Percentiles rank a stretch among this genome's conserved stretches.
Conservation (phyloP, 805 yeast genomes). For the Priceomyces fermenticarens region DNA sequence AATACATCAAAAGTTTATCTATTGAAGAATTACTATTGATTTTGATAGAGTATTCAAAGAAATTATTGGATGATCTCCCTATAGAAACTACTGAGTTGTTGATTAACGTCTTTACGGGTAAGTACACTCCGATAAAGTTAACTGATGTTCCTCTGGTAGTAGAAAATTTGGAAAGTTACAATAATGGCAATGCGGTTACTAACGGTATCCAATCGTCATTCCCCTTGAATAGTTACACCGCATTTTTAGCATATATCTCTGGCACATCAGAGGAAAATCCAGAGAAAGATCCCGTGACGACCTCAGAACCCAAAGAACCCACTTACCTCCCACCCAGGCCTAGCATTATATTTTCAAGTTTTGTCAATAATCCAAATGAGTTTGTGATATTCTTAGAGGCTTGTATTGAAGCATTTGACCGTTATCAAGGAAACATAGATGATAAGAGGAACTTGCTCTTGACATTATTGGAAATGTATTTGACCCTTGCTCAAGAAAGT, state of each 20-base stretch:
- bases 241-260: conserved; percentile 28
- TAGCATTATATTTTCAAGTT: conserved; percentile 78
- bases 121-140: conserved; percentile 48
- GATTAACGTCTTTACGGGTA: conserved; percentile 87
- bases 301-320: conserved; percentile 32
- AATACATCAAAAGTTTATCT: conserved; percentile 62
- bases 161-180: conserved; percentile 7
- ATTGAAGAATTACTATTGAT: conserved; percentile 77
- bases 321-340: conserved; percentile 93
- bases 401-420: conserved; percentile 73
- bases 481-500: conserved; percentile 49
- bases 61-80: conserved; percentile 64
- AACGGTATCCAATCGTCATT: conserved; percentile 12
- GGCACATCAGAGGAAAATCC: conserved; percentile 15
- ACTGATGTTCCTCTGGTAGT: conserved; percentile 4
- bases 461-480: conserved; percentile 79
- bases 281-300: conserved; percentile 6
- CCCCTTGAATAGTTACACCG: conserved; percentile 28
- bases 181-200: conserved; percentile 7
- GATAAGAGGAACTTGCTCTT: conserved; percentile 74
- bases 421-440: conserved; percentile 64
- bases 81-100: conserved; percentile 77
- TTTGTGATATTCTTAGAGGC: conserved; percentile 93
- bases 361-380: conserved; percentile 80
- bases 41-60: conserved; percentile 62